Evolutionary conservation across 345 rosid genomes (phyloP).

Genomic region (Aethionema arabicum): DNA sequence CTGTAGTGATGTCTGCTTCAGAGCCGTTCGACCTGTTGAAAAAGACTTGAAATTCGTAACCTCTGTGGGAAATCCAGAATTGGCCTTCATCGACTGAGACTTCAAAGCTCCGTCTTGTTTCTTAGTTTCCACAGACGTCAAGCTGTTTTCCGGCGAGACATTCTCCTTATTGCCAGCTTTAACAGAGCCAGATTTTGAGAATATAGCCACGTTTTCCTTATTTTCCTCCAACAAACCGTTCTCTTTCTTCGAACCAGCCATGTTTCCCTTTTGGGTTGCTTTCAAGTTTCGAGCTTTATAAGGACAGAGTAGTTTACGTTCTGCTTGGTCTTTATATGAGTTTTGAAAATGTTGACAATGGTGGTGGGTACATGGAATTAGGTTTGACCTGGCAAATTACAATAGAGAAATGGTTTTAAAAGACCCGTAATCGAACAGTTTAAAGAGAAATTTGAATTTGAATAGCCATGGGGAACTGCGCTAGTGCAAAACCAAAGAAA

Average conservation of each 20-base stretch:
- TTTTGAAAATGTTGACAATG: constrained; percentile 29
- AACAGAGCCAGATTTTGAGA: constrained; percentile 22
- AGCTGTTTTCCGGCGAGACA: constrained; percentile 36
- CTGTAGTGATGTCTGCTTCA: constrained; percentile 80
- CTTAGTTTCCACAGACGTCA: constrained; percentile 26
- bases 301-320: background rate
- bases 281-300: constrained; percentile 24
- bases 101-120: constrained; percentile 36
- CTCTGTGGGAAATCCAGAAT: constrained; percentile 37
- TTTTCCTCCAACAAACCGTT: constrained; percentile 31
- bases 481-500: constrained; percentile 34
- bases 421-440: background rate
- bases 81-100: constrained; percentile 44
- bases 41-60: constrained; percentile 49
- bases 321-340: constrained; percentile 19
- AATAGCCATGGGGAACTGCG: constrained; percentile 44
- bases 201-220: constrained; percentile 46
- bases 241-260: constrained; percentile 29
- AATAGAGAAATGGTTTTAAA: constrained; percentile 6
- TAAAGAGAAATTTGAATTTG: constrained; percentile 46
- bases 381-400: constrained; percentile 20
- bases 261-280: constrained; percentile 20
- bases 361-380: constrained; percentile 15
- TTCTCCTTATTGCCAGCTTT: constrained; percentile 44
- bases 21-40: constrained; percentile 50